Percentiles rank a stretch among this genome's conserved stretches.
These are phyloP conservation scores for Pythium diclinum DNA, from an alignment of 352 stramenopile genomes.

Conservation along the genomic window DNA sequence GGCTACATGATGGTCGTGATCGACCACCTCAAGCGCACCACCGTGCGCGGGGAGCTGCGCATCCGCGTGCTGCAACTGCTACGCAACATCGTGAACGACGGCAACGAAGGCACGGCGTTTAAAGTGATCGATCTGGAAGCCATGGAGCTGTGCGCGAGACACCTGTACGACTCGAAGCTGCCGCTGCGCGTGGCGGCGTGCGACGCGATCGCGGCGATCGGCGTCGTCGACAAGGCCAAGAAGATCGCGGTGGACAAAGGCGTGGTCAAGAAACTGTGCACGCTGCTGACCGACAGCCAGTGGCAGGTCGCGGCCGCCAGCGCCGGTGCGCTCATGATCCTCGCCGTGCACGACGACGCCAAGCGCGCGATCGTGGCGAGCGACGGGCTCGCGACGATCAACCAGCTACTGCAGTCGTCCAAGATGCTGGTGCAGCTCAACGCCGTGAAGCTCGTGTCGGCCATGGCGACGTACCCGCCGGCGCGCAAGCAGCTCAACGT, in stretches of 20 bases:
- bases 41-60: conserved; percentile 30
- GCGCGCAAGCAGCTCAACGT: conserved; percentile 49
- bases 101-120: conserved; percentile 41
- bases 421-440: conserved; percentile 63
- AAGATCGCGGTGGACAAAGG: conserved; percentile 50
- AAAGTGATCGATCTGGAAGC: conserved; percentile 53
- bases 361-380: conserved; percentile 60
- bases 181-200: conserved; percentile 50
- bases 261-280: conserved; percentile 54
- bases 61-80: conserved; percentile 56
- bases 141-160: conserved; percentile 40
- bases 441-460: conserved; percentile 56
- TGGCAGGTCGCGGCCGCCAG: conserved; percentile 53
- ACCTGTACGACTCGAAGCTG: conserved; percentile 38
- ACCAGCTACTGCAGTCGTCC: conserved; percentile 60
- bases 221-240: conserved; percentile 58
- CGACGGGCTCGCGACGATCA: conserved; percentile 45
- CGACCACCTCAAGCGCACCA: conserved; percentile 41
- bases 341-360: conserved; percentile 62
- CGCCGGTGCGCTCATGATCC: conserved; percentile 60
- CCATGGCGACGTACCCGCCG: conserved; percentile 54
- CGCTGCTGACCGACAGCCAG: conserved; percentile 47
- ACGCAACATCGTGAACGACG: conserved; percentile 68
- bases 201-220: conserved; percentile 49
- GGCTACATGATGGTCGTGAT: conserved; percentile 55